These are phyloP conservation scores for Candida sp. DNA, from an alignment of 1,139 yeast genomes.

Conservation along the genomic window DNA sequence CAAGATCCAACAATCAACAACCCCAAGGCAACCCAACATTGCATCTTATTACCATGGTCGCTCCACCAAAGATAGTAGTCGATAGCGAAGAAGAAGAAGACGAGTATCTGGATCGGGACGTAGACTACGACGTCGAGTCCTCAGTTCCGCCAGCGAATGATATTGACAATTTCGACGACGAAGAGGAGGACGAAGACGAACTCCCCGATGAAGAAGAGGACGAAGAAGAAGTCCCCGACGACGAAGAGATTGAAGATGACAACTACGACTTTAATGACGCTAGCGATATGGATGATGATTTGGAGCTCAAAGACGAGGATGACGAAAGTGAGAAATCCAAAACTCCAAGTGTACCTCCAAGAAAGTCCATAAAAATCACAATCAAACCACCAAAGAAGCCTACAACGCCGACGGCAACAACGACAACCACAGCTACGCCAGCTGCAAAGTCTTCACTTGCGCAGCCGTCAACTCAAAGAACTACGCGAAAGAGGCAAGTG, in stretches of 20 bases:
- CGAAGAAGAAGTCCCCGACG: slow-evolving; percentile 26
- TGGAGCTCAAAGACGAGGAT: slow-evolving; percentile 34
- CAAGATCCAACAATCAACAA: background rate
- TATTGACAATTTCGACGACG: slow-evolving; percentile 16
- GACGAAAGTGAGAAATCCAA: slow-evolving; percentile 10
- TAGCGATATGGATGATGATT: slow-evolving; percentile 45
- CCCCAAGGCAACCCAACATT: background rate
- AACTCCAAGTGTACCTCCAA: slow-evolving; percentile 1
- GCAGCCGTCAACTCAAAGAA: slow-evolving; percentile 18
- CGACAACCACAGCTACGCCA: background rate
- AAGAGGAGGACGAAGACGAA: slow-evolving; percentile 20
- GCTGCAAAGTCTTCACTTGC: no score
- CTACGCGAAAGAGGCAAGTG: slow-evolving; percentile 33
- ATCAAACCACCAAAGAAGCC: slow-evolving; percentile 16
- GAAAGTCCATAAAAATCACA: slow-evolving; percentile 14
- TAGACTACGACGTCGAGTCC: slow-evolving; percentile 10
- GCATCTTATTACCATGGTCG: background rate
- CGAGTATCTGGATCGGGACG: slow-evolving; percentile 2
- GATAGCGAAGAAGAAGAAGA: slow-evolving; percentile 10
- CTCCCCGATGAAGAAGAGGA: slow-evolving; percentile 20
- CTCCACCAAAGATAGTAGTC: slow-evolving; percentile 6
- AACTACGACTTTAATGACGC: slow-evolving; percentile 41
- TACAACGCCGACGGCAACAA: slow-evolving; percentile 3
- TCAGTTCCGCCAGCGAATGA: slow-evolving; percentile 13
- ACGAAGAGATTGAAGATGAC: slow-evolving; percentile 18